These are phyloP conservation scores for Penicillium antarcticum DNA, from an alignment of 495 filamentous ascomycete species.

Conservation along the genomic window DNA sequence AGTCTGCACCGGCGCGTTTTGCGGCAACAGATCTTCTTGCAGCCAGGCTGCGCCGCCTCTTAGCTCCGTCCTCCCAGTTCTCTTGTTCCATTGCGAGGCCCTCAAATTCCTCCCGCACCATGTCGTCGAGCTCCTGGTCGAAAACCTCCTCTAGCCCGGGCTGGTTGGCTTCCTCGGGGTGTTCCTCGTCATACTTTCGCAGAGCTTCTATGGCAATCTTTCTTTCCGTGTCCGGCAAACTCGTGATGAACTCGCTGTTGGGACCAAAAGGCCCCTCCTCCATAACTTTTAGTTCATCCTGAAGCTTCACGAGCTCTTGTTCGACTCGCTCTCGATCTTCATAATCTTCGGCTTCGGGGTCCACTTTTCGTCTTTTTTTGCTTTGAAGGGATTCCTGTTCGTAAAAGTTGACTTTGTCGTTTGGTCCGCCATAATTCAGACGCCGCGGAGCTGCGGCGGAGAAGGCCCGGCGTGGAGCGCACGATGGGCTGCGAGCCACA, in stretches of 20 bases:
- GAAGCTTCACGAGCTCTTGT: slow-evolving; percentile 46
- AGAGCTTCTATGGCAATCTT: slow-evolving; percentile 40
- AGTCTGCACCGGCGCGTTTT: slow-evolving; percentile 15
- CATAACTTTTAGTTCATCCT: slow-evolving; percentile 50
- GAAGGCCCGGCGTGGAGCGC: slow-evolving; percentile 30
- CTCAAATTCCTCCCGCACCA: slow-evolving; percentile 42
- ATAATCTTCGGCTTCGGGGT: slow-evolving; percentile 53
- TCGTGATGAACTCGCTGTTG: slow-evolving; percentile 40
- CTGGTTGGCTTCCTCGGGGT: slow-evolving; percentile 20
- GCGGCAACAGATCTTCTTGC: slow-evolving; percentile 21
- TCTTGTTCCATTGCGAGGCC: slow-evolving; percentile 39
- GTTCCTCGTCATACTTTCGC: slow-evolving; percentile 37
- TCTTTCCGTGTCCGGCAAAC: slow-evolving; percentile 38
- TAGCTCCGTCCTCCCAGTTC: slow-evolving; percentile 28
- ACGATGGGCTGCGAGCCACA: slow-evolving; percentile 33
- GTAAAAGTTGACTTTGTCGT: slow-evolving; percentile 44
- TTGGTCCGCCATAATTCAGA: slow-evolving; percentile 37
- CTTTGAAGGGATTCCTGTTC: slow-evolving; percentile 37
- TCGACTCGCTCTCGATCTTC: slow-evolving; percentile 42
- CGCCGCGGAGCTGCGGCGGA: slow-evolving; percentile 32
- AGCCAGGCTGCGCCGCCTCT: slow-evolving; percentile 17
- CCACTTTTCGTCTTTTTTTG: slow-evolving; percentile 34
- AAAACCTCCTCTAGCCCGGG: slow-evolving; percentile 37
- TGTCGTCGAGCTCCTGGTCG: slow-evolving; percentile 43
- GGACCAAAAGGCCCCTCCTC: slow-evolving; percentile 41